Base-by-base conservation (phyloP, 495 filamentous ascomycete genomes). In the Trichoderma orchidacearum region DNA sequence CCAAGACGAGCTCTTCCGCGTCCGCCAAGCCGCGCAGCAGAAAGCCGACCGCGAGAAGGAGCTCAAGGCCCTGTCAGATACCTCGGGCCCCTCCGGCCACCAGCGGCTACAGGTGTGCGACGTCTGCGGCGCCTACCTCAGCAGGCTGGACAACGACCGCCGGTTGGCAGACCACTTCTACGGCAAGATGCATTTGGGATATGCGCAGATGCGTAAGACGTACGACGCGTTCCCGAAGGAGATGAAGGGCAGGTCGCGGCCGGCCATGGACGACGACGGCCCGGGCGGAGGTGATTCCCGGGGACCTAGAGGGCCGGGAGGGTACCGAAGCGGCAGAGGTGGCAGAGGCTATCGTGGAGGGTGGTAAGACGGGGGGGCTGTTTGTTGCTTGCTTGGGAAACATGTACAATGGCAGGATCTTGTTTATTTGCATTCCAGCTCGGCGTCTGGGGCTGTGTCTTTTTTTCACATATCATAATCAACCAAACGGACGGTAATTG, bases 81-180 rank as follows among this genome's bases (percentile, higher is more conserved):
- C 90, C 1, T 85, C 83, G 29, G 93, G 93, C 0, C 93, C 93
- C 0, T 87, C 82, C 11, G 93, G 93, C 11, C 93, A 98, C 72
- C 93, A 98, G 73, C 97, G 97, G 64, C 74, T 98, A 53, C 94
- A 97, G 70, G 93, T 98, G 18, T 98, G 93, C 78, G 93, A 98
- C 69, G 94, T 97, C 1, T 98, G 93, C 86, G 53, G 75, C 32
- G 93, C 93, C 3, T 98, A 98, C 66, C 76, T 98, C 55, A 85
- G 80, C 55, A 71, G 93, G 18, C 80, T 98, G 25, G 93, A 98
- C 66, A 98, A 98, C 64, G 93, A 98, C 65, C 80, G 93, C 18
- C 76, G 93, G 29, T 65, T 98, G 68, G 93, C 93, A 28, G 93
- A 98, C 68, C 93, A 98, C 64, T 98, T 98, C 70, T 97, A 95